phyloP scores from a whole-genome alignment of 805 yeast genomes.

The Cyberlindnera xylosilytica region DNA sequence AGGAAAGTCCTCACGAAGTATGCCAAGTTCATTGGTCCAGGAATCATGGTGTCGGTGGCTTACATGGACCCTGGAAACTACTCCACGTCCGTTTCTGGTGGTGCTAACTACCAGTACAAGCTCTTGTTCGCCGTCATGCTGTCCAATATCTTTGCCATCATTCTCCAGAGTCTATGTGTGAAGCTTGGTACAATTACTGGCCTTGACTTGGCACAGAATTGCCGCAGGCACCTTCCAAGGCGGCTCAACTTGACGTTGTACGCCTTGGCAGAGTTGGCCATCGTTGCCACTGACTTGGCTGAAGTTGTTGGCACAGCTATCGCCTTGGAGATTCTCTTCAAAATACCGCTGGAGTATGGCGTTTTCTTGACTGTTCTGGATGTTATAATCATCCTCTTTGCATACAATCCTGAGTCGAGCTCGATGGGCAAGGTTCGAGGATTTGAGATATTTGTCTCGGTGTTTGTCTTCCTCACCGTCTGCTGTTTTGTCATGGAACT shows the following conservation, averaged over 20 bases:
- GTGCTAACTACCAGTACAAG: conserved; percentile 68
- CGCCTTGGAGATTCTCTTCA: conserved; percentile 71
- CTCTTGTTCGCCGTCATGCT: conserved; percentile 62
- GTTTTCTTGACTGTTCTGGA: conserved; percentile 78
- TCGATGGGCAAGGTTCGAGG: conserved; percentile 70
- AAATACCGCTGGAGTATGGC: conserved; percentile 71
- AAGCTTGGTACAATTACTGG: conserved; percentile 81
- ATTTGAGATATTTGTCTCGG: conserved; percentile 73
- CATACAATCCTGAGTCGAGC: conserved; percentile 73
- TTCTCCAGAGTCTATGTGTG: conserved; percentile 67
- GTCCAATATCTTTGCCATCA: conserved; percentile 69
- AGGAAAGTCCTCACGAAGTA: conserved; percentile 38
- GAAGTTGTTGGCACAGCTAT: conserved; percentile 95
- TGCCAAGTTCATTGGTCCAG: conserved; percentile 69
- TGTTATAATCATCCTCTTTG: conserved; percentile 73
- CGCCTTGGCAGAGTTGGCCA: conserved; percentile 77
- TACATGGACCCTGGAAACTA: conserved; percentile 87
- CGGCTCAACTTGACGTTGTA: conserved; percentile 61
- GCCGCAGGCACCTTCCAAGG: conserved; percentile 60
- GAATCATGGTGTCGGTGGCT: conserved; percentile 74
- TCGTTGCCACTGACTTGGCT: conserved; percentile 89
- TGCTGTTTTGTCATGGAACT: conserved; percentile 72
- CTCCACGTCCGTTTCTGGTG: conserved; percentile 78
- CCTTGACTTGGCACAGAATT: conserved; percentile 72
- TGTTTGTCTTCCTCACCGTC: conserved; percentile 70